Conservation (phyloP, 208 protist species). For the Leishmania gerbilli region DNA sequence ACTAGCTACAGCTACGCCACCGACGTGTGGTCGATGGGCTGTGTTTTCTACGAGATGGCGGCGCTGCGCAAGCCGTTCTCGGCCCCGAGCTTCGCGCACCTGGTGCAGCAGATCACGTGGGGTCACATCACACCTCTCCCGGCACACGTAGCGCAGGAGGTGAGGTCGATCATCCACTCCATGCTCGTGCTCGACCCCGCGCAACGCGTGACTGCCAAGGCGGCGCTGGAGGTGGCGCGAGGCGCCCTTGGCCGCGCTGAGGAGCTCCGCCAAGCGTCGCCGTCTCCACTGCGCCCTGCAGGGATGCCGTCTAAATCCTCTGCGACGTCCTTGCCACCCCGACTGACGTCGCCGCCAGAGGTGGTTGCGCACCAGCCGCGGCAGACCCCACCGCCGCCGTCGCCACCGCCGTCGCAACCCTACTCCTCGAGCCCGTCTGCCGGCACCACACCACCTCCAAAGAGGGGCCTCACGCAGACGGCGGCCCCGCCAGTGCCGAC, state of each 20-base stretch:
- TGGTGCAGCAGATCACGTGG: slow-evolving; percentile 80
- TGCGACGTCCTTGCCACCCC: background rate
- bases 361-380: background rate
- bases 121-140: slow-evolving; percentile 67
- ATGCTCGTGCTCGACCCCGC: slow-evolving; percentile 70
- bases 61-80: slow-evolving; percentile 72
- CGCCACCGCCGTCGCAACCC: background rate
- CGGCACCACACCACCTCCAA: background rate
- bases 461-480: background rate
- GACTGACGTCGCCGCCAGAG: background rate
- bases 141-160: slow-evolving; percentile 32
- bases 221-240: slow-evolving; percentile 35
- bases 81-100: slow-evolving; percentile 66
- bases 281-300: slow-evolving; percentile 13
- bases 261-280: slow-evolving; percentile 10
- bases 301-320: background rate
- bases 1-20: slow-evolving; percentile 91
- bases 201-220: slow-evolving; percentile 40
- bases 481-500: background rate
- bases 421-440: background rate
- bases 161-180: slow-evolving; percentile 48
- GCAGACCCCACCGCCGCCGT: background rate
- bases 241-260: slow-evolving; percentile 16
- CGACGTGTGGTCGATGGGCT: slow-evolving; percentile 93
- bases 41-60: slow-evolving; percentile 88